Percentiles rank a stretch among this genome's conserved stretches.
Evolutionary conservation across 176 grass and related monocot genomes (phyloP).

Genomic region (Sorghum bicolor): Sorghum_bicolor_NCBIv3 NC_012876.2:56486001-56486500

Average conservation of each 20-base stretch:
- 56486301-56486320: slow-evolving; percentile 1
- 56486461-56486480: too few species aligned
- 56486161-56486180: slow-evolving; percentile 33
- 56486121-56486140: not conserved
- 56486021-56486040: not conserved
- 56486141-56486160: too few species aligned
- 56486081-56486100: not conserved
- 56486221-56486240: slow-evolving; percentile 29
- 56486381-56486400: not conserved
- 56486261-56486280: not conserved
- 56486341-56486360: not conserved
- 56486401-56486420: not conserved
- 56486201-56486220: too few species aligned
- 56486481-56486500: too few species aligned
- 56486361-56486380: not conserved
- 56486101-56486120: too few species aligned
- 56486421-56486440: not conserved
- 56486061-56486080: too few species aligned
- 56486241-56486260: slow-evolving; percentile 14
- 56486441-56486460: too few species aligned
- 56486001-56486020: not conserved
- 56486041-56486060: too few species aligned
- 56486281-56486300: not conserved
- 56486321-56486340: not conserved
- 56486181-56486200: not conserved